Evolutionary conservation across 768 basidiomycete genomes (phyloP).

Genomic region (Trichaptum fuscoviolaceum): DNA sequence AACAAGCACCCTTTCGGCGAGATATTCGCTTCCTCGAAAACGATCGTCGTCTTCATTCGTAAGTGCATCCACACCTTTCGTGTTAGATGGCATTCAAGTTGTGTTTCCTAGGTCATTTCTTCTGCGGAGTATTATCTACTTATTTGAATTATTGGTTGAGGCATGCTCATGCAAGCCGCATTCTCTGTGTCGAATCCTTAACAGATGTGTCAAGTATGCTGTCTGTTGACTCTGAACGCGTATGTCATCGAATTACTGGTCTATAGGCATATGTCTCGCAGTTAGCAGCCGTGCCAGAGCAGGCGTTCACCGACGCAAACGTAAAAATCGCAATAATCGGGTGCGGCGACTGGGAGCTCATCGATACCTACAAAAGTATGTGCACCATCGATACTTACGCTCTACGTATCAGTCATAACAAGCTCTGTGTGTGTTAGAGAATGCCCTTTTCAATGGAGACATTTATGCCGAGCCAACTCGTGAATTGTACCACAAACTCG

Average conservation of each 20-base stretch:
- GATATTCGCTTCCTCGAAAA: conserved; percentile 43
- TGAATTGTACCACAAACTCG: conserved; percentile 51
- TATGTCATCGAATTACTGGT: background rate
- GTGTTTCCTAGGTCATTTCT: conserved; percentile 48
- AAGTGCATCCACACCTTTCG: conserved; percentile 9
- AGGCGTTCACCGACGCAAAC: conserved; percentile 34
- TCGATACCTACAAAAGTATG: conserved; percentile 41
- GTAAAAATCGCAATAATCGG: conserved; percentile 48
- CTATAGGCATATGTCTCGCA: conserved; percentile 43
- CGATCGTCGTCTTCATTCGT: conserved; percentile 64
- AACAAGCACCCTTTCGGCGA: conserved; percentile 45
- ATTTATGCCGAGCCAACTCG: conserved; percentile 67
- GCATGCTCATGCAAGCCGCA: background rate
- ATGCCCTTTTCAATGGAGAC: conserved; percentile 36
- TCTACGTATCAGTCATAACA: background rate
- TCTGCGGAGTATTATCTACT: conserved; percentile 47
- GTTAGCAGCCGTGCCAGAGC: conserved; percentile 36
- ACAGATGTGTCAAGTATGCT: conserved; percentile 39
- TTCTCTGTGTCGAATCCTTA: background rate
- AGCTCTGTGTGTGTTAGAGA: conserved; percentile 29
- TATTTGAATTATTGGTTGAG: background rate
- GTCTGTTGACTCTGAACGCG: background rate
- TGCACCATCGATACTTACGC: conserved; percentile 14
- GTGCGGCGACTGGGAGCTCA: conserved; percentile 52
- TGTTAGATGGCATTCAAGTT: background rate